These are phyloP conservation scores for Celoporthe dispersa DNA, from an alignment of 2,329 filamentous ascomycete species.

Conservation along the genomic window DNA sequence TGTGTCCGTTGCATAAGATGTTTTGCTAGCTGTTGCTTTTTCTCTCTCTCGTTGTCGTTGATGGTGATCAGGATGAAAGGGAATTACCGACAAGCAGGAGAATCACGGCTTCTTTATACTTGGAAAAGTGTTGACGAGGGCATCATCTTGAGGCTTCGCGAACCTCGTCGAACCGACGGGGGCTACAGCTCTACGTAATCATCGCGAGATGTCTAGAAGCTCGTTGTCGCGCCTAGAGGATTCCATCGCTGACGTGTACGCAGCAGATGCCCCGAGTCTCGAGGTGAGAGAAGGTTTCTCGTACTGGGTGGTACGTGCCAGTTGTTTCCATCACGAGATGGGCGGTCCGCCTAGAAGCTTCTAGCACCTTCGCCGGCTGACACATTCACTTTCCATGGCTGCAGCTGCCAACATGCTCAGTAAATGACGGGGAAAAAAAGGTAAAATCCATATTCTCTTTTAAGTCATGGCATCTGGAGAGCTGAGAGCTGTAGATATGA, in stretches of 20 bases:
- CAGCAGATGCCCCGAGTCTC: conserved; percentile 13
- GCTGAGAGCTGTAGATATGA: not conserved
- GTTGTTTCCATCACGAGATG: not conserved
- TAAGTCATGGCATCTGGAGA: not conserved
- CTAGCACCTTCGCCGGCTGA: conserved; percentile 27
- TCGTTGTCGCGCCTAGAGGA: conserved; percentile 19
- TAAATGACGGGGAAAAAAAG: not conserved
- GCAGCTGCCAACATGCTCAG: not conserved
- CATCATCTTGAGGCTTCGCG: conserved; percentile 17
- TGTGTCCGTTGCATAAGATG: conserved; percentile 26
- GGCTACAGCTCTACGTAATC: conserved; percentile 27
- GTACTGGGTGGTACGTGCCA: not conserved
- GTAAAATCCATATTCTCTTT: too few species aligned
- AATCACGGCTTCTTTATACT: conserved; percentile 25
- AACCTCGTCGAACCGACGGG: conserved; percentile 25
- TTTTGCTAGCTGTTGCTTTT: not conserved
- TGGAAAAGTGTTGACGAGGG: not conserved
- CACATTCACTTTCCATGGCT: not conserved
- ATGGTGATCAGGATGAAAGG: conserved; percentile 2
- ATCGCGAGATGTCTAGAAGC: conserved; percentile 20
- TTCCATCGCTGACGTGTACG: conserved; percentile 19
- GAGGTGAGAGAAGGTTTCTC: conserved; percentile 11
- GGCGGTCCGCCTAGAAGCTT: conserved; percentile 33
- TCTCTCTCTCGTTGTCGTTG: not conserved
- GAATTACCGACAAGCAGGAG: not conserved